Evolutionary conservation across 768 basidiomycete species (phyloP).

Genomic region (Pulveroboletus sp.): DNA sequence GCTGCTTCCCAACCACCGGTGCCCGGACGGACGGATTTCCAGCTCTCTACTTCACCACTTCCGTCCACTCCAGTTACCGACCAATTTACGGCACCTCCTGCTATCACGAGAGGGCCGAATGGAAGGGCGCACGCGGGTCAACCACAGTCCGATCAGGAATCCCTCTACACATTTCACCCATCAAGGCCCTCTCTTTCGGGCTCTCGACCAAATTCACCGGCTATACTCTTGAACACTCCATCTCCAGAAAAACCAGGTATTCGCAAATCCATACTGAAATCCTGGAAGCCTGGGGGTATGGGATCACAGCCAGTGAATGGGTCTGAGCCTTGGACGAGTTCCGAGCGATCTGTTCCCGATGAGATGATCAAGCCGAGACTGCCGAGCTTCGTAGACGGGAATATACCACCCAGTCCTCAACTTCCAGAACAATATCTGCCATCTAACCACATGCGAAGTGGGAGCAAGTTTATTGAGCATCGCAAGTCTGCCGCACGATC

Average conservation of each 20-base stretch:
- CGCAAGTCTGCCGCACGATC: conserved; percentile 18
- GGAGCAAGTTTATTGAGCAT: conserved; percentile 30
- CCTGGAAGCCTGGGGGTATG: conserved; percentile 48
- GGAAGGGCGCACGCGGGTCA: conserved; percentile 38
- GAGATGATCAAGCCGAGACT: conserved; percentile 39
- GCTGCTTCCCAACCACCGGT: conserved; percentile 35
- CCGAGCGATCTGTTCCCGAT: conserved; percentile 36
- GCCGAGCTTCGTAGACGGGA: conserved; percentile 44
- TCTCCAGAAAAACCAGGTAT: conserved; percentile 43
- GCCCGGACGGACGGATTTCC: conserved; percentile 36
- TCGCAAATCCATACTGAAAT: conserved; percentile 72
- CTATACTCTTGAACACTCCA: conserved; percentile 12
- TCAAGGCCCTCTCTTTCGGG: conserved; percentile 33
- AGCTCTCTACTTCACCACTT: conserved; percentile 21
- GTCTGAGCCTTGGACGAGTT: conserved; percentile 35
- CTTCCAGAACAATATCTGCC: conserved; percentile 49
- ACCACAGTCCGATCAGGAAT: conserved; percentile 63
- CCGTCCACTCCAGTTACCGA: conserved; percentile 38
- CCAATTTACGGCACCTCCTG: conserved; percentile 19
- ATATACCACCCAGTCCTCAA: conserved; percentile 59
- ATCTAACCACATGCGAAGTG: conserved; percentile 31
- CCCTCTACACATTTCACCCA: conserved; percentile 45
- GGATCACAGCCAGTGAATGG: conserved; percentile 29
- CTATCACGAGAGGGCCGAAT: conserved; percentile 13
- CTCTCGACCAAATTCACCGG: conserved; percentile 29